A percentile compares a stretch with the other conserved stretches of the same genome.
Evolutionary conservation across 2,329 filamentous ascomycete species (phyloP).

Genomic region (Trichoderma afroharzianum): DNA sequence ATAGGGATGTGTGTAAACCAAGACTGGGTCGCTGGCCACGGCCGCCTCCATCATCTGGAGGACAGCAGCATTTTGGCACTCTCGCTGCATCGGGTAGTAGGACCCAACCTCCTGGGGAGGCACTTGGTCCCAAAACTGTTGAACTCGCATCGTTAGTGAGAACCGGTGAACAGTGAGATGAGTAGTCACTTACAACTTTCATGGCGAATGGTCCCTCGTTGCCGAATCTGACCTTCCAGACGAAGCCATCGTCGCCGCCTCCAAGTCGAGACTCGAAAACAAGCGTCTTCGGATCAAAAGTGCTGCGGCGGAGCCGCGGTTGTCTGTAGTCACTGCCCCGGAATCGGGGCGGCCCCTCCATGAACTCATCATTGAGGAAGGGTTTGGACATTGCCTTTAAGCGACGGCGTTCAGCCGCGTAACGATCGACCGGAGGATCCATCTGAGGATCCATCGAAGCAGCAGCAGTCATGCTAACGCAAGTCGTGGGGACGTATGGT

Average conservation of each 20-base stretch:
- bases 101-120: background rate
- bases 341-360: background rate
- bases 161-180: background rate
- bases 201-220: background rate
- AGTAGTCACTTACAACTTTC: conserved; percentile 10
- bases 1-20: background rate
- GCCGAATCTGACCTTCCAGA: conserved; percentile 17
- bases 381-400: background rate
- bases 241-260: conserved; percentile 13
- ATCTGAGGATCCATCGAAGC: background rate
- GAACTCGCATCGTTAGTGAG: background rate
- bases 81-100: conserved; percentile 17
- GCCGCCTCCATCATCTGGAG: conserved; percentile 16
- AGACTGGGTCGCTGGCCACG: background rate
- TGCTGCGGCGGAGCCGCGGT: conserved; percentile 10
- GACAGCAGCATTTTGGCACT: conserved; percentile 16
- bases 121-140: conserved; percentile 10
- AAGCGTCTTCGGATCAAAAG: background rate
- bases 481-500: background rate
- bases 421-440: background rate
- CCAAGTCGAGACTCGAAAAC: conserved; percentile 2
- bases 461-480: background rate
- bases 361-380: background rate
- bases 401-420: background rate
- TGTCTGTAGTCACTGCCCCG: background rate